These are phyloP conservation scores for Pythium plurisporium DNA, from an alignment of 352 stramenopile genomes.

Conservation along the genomic window DNA sequence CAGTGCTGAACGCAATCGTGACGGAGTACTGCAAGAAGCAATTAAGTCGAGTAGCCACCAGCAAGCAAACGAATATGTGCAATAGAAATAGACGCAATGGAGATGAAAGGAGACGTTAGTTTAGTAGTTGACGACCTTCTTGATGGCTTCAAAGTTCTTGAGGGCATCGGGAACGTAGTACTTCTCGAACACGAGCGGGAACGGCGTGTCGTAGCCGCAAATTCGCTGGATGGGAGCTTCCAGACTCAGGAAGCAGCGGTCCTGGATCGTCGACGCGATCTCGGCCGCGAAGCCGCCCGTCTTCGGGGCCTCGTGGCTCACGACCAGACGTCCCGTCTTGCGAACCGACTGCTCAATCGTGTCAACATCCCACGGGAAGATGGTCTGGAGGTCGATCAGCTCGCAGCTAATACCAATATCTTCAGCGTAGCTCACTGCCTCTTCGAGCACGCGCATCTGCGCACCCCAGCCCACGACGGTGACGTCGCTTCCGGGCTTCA, in stretches of 20 bases:
- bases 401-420: constrained; percentile 94
- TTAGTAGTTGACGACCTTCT: constrained; percentile 88
- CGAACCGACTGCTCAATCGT: constrained; percentile 93
- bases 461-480: constrained; percentile 95
- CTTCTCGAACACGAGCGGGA: constrained; percentile 96
- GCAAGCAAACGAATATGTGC: no score
- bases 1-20: constrained; percentile 22
- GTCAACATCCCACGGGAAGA: constrained; percentile 96
- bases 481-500: constrained; percentile 90
- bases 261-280: constrained; percentile 92
- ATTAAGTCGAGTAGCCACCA: no score
- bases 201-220: constrained; percentile 96
- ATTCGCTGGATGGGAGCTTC: constrained; percentile 94
- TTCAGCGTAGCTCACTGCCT: constrained; percentile 84
- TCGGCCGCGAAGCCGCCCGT: constrained; percentile 94
- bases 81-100: neutral
- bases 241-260: constrained; percentile 94
- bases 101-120: neutral
- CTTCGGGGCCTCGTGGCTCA: constrained; percentile 96
- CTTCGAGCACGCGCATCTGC: constrained; percentile 84
- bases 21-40: neutral
- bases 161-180: constrained; percentile 92
- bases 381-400: constrained; percentile 97
- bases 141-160: constrained; percentile 96
- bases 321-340: constrained; percentile 95